phyloP scores from a whole-genome alignment of 202 grass and related monocot genomes.

The Carex sylvatica region DNA sequence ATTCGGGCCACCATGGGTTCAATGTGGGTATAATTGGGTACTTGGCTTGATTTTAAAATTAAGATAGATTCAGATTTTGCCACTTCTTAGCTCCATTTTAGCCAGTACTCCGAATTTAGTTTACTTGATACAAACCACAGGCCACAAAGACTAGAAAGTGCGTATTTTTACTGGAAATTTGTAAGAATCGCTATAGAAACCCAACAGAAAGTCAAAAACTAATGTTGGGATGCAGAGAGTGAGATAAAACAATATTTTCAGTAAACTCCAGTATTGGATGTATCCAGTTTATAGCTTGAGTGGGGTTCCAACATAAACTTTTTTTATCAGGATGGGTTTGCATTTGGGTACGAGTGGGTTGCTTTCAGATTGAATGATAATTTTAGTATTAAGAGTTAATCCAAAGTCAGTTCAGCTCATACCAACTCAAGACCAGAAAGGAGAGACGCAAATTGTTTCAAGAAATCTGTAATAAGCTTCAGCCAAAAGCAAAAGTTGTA shows the following conservation, averaged over 20 bases:
- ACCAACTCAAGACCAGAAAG: background rate
- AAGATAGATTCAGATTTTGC: background rate
- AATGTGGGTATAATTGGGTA: background rate
- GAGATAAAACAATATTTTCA: background rate
- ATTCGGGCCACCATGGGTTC: background rate
- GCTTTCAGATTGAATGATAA: background rate
- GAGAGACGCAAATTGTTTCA: background rate
- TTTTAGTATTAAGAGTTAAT: background rate
- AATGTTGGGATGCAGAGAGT: background rate
- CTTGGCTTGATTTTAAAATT: background rate
- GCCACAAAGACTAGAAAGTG: background rate
- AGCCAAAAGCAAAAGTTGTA: background rate
- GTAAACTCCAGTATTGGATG: background rate
- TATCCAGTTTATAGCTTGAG: background rate
- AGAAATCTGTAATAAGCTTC: background rate
- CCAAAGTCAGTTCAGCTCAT: background rate
- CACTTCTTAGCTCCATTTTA: background rate
- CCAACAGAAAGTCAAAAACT: background rate
- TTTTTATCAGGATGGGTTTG: background rate
- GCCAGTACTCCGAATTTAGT: background rate
- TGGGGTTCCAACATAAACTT: background rate
- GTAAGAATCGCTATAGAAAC: background rate
- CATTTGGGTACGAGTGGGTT: background rate
- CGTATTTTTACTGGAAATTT: background rate
- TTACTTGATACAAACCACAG: background rate